Evolutionary conservation across 495 filamentous ascomycete genomes (phyloP).

Genomic region (Platismatia glauca): DNA sequence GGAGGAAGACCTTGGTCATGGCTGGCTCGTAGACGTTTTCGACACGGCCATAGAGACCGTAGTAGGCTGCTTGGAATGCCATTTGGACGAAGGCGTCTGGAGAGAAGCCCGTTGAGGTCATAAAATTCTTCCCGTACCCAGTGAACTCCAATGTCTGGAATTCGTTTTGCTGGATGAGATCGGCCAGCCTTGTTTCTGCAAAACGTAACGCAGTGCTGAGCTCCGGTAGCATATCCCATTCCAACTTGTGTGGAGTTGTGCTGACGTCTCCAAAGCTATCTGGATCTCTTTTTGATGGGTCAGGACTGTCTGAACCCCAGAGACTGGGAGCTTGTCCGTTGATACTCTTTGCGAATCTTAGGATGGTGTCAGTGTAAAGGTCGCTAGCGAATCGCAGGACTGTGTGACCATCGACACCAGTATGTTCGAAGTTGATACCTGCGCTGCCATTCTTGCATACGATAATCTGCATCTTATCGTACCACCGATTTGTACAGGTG

Average conservation of each 20-base stretch:
- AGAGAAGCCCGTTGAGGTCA: slow-evolving; percentile 92
- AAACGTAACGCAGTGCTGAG: slow-evolving; percentile 86
- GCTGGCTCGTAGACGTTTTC: slow-evolving; percentile 96
- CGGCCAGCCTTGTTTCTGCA: slow-evolving; percentile 87
- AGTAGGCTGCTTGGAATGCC: slow-evolving; percentile 98
- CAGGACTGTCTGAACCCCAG: slow-evolving; percentile 85
- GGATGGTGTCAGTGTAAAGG: slow-evolving; percentile 94
- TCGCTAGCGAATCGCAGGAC: slow-evolving; percentile 94
- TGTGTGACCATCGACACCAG: slow-evolving; percentile 94
- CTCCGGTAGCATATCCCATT: slow-evolving; percentile 96
- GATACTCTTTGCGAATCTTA: slow-evolving; percentile 91
- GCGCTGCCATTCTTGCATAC: slow-evolving; percentile 98
- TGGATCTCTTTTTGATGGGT: slow-evolving; percentile 89
- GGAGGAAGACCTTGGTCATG: slow-evolving; percentile 91
- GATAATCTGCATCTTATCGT: slow-evolving; percentile 98
- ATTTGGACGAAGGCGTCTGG: slow-evolving; percentile 98
- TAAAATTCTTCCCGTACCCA: slow-evolving; percentile 92
- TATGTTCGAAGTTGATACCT: slow-evolving; percentile 98
- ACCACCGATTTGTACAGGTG: slow-evolving; percentile 97
- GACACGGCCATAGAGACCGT: slow-evolving; percentile 86
- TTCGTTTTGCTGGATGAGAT: slow-evolving; percentile 93
- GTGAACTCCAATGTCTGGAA: slow-evolving; percentile 86
- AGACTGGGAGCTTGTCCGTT: slow-evolving; percentile 87
- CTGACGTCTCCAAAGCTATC: slow-evolving; percentile 88
- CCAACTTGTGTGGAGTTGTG: slow-evolving; percentile 89